Evolutionary conservation across 2,329 filamentous ascomycete genomes (phyloP), one percentile per base, ranked within the genome.

Genomic region (Aspergillus tamarii): DNA sequence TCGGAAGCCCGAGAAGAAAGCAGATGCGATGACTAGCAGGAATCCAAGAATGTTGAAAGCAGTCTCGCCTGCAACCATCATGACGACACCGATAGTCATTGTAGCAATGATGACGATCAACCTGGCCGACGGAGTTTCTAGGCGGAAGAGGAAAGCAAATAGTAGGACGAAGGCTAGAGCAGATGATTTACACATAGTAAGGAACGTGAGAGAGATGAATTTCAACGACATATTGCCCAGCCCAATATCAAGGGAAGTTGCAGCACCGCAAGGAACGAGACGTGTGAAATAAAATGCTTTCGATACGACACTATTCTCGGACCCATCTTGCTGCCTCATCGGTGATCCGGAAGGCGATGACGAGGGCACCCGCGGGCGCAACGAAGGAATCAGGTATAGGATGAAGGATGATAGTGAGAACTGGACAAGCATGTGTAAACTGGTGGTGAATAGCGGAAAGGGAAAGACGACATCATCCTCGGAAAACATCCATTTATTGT

Each of bases 401-500:
- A 97, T 90, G 50, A 91, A 78, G 21, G 86, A 88, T 10, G 95
- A 86, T 48, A 98, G 87, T 19, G 84, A 79, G 79, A 98, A 98
- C 76, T 99, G 95, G 57, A 99, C 93, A 26, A 94, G 82, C 94
- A 98, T 98, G 81, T 99, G 95, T 77, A 95, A 84, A 67, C 92
- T 92, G 4, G 95, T 99, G 12, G 94, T 97, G 79, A 98, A 98
- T 57, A 99, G 86, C 45, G 95, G 95, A 73, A 95, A 98, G 58
- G 92, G 89, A 77, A 99, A 99, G 79, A 97, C 90, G 70, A 96
- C 87, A 69, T 91, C 88, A 69, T 90, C 86, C 66, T 90, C 86
- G 73, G 92, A 91, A 81, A 99, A 98, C 94, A 99, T 98, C 95
- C 95, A 98, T 82, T 97, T 98, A 85, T 99, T 99, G 84, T 98